These are phyloP conservation scores for Rhododendron griersonianum DNA, from an alignment of 148 eudicot species.

Conservation along the genomic window DNA sequence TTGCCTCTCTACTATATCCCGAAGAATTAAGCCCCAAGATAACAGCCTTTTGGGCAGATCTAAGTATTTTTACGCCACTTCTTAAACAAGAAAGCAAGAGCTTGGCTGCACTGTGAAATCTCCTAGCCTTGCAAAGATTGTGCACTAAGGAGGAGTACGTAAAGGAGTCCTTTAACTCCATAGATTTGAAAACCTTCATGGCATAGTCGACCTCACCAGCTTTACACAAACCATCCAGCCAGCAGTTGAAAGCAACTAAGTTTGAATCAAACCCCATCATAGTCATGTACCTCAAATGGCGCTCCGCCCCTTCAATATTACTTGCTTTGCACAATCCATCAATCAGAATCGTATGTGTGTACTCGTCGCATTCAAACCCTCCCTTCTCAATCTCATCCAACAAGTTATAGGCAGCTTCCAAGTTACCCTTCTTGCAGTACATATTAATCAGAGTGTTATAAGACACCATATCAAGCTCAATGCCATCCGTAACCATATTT, in stretches of 20 bases:
- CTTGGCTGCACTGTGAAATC: conserved; percentile 61
- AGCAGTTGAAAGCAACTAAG: conserved; percentile 66
- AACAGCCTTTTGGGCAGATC: conserved; percentile 65
- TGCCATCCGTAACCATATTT: conserved; percentile 58
- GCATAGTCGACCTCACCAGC: conserved; percentile 55
- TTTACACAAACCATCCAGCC: conserved; percentile 65
- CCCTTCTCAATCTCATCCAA: conserved; percentile 53
- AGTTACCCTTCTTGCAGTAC: conserved; percentile 58
- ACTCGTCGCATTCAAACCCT: conserved; percentile 57
- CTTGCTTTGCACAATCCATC: conserved; percentile 85
- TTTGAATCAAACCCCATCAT: conserved; percentile 41
- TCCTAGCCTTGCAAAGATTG: conserved; percentile 71
- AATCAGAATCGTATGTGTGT: conserved; percentile 77
- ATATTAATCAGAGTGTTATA: conserved; percentile 74
- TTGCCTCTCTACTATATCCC: conserved; percentile 40
- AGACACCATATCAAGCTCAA: conserved; percentile 57
- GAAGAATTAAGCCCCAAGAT: conserved; percentile 47
- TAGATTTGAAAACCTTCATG: conserved; percentile 51
- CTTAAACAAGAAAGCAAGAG: conserved; percentile 63
- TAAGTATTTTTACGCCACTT: conserved; percentile 49
- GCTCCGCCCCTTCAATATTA: conserved; percentile 51
- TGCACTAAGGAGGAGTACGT: conserved; percentile 82
- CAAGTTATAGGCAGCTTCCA: conserved; percentile 52
- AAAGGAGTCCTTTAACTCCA: conserved; percentile 71
- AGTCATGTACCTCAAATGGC: conserved; percentile 42